These are phyloP conservation scores for Psophocarpus tetragonolobus DNA, from an alignment of 306 rosid genomes.

Conservation along the genomic window DNA sequence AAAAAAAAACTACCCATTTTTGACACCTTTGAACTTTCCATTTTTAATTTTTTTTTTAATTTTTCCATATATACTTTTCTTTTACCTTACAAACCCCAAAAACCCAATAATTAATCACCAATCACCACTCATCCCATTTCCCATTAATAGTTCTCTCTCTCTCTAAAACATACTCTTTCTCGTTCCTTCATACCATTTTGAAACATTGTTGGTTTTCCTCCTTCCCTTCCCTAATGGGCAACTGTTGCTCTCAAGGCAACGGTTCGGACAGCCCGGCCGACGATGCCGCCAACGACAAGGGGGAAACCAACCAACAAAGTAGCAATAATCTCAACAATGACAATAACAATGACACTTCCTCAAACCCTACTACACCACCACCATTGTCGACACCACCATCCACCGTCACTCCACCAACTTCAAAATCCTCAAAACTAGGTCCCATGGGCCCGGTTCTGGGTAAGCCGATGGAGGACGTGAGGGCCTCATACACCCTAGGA, in stretches of 20 bases:
- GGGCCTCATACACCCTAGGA: slow-evolving; percentile 57
- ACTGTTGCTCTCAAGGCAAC: slow-evolving; percentile 81
- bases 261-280: slow-evolving; percentile 36
- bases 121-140: slow-evolving; percentile 40
- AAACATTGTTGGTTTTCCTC: slow-evolving; percentile 3
- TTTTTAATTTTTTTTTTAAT: background rate
- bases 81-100: slow-evolving; percentile 36
- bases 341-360: background rate
- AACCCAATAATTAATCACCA: slow-evolving; percentile 44
- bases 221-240: slow-evolving; percentile 72
- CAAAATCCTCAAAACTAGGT: slow-evolving; percentile 34
- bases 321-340: background rate
- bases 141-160: slow-evolving; percentile 21
- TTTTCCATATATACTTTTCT: background rate
- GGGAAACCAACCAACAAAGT: slow-evolving; percentile 24
- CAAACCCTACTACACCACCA: slow-evolving; percentile 10
- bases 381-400: slow-evolving; percentile 8
- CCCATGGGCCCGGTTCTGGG: slow-evolving; percentile 64
- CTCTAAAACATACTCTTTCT: background rate
- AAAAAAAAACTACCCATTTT: slow-evolving; percentile 25
- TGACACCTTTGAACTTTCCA: slow-evolving; percentile 19
- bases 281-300: slow-evolving; percentile 14
- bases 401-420: slow-evolving; percentile 25
- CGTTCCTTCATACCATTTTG: background rate
- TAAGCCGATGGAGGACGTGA: slow-evolving; percentile 82